These are phyloP conservation scores for Caulochytrium protostelioides DNA, from an alignment of 371 early-diverging fungal species.

Conservation along the genomic window DNA sequence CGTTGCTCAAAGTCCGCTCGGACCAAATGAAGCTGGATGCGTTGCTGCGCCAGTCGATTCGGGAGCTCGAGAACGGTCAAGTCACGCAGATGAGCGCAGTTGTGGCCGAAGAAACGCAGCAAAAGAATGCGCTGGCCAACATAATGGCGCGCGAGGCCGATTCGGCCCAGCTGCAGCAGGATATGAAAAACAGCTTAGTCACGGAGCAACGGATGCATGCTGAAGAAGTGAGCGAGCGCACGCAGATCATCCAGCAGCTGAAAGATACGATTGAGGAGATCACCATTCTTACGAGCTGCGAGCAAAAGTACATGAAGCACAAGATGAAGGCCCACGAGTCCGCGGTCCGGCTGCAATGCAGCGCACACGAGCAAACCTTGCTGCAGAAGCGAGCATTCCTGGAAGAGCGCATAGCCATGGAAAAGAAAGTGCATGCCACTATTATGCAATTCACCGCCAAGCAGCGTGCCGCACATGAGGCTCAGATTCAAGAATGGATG, in stretches of 20 bases:
- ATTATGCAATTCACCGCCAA: constrained; percentile 19
- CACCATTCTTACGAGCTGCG: constrained; percentile 22
- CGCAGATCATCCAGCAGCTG: constrained; percentile 28
- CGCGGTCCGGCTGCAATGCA: constrained; percentile 14
- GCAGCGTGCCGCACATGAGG: constrained; percentile 14
- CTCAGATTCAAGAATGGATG: constrained; percentile 34
- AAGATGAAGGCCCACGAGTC: constrained; percentile 30
- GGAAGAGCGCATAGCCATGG: constrained; percentile 12
- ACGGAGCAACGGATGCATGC: not conserved
- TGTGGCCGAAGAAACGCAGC: no score
- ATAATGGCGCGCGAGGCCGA: no score
- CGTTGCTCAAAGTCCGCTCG: no score
- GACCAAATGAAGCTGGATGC: no score
- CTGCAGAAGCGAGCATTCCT: constrained; percentile 7
- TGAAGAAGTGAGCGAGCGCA: constrained; percentile 22
- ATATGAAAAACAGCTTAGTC: no score
- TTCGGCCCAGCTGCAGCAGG: no score
- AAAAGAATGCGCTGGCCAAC: no score
- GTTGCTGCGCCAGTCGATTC: no score
- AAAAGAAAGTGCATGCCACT: constrained; percentile 18
- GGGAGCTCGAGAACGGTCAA: no score
- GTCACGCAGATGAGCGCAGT: no score
- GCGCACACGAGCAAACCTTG: constrained; percentile 11
- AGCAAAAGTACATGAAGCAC: constrained; percentile 32
- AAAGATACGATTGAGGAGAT: constrained; percentile 35